Evolutionary conservation across 2,329 filamentous ascomycete species (phyloP).

Genomic region (Xylariales sp.): DNA sequence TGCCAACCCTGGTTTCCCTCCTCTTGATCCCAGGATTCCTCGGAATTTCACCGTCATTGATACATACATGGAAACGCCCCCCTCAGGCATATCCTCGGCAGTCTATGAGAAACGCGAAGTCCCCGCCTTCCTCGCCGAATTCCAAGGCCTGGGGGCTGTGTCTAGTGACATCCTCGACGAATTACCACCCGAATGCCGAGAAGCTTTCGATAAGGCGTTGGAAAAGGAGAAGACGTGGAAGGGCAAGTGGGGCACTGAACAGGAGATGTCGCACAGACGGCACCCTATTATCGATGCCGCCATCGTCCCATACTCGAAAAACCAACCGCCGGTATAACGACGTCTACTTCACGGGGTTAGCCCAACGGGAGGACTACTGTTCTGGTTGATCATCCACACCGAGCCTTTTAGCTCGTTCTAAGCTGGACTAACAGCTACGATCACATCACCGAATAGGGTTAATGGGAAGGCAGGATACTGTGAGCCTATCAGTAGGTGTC

Average conservation of each 20-base stretch:
- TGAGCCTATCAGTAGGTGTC: not conserved
- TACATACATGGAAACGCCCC: constrained; percentile 64
- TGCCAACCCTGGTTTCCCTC: constrained; percentile 57
- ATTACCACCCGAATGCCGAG: constrained; percentile 76
- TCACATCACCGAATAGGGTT: not conserved
- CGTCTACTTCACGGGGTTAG: too few relatives aligned
- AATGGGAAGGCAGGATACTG: not conserved
- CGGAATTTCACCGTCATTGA: constrained; percentile 70
- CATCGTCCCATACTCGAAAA: constrained; percentile 64
- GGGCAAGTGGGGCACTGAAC: constrained; percentile 77
- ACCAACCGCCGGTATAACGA: constrained; percentile 51
- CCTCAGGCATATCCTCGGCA: constrained; percentile 58
- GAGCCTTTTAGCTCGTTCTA: not conserved
- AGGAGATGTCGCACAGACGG: constrained; percentile 62
- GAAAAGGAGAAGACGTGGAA: constrained; percentile 78
- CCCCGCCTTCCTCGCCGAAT: constrained; percentile 63
- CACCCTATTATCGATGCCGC: constrained; percentile 72
- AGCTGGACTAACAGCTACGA: not conserved
- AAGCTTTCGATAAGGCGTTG: constrained; percentile 76
- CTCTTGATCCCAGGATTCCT: constrained; percentile 61
- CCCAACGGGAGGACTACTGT: not conserved
- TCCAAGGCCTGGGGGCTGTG: constrained; percentile 72
- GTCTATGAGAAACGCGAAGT: constrained; percentile 58
- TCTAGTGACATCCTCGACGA: constrained; percentile 73
- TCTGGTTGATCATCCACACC: not conserved